These are phyloP conservation scores for Plantago lanceolata DNA, from an alignment of 305 asterid genomes.

Conservation along the genomic window DNA sequence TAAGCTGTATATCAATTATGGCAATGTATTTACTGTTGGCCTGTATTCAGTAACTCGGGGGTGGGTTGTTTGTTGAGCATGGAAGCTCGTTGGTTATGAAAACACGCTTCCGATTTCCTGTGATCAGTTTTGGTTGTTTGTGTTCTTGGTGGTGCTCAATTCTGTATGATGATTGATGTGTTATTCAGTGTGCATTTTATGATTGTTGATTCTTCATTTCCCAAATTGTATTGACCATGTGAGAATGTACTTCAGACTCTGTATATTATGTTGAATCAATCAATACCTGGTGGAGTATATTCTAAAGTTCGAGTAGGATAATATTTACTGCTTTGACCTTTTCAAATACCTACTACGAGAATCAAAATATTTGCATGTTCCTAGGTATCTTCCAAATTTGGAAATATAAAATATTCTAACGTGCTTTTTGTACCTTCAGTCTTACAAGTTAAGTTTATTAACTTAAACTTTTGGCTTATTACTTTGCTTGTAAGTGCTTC, in stretches of 20 bases:
- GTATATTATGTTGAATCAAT: slow-evolving; percentile 8
- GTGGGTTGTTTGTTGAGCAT: slow-evolving; percentile 26
- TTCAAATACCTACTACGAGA: too few relatives aligned
- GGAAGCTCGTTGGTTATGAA: slow-evolving; percentile 20
- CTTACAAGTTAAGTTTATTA: too few relatives aligned
- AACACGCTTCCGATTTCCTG: slow-evolving; percentile 5
- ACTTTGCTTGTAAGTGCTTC: too few relatives aligned
- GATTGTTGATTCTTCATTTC: background rate
- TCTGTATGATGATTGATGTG: slow-evolving; percentile 21
- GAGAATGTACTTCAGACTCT: slow-evolving; percentile 11
- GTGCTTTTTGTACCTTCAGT: too few relatives aligned
- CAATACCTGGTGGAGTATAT: background rate
- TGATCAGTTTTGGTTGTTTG: slow-evolving; percentile 21
- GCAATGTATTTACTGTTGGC: slow-evolving; percentile 18
- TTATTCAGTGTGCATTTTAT: slow-evolving; percentile 22
- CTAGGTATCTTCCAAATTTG: too few relatives aligned
- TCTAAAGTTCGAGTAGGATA: too few relatives aligned
- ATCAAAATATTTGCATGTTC: too few relatives aligned
- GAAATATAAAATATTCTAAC: too few relatives aligned
- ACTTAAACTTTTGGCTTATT: too few relatives aligned
- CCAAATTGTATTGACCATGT: background rate
- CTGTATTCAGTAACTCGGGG: slow-evolving; percentile 18
- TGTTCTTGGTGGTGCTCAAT: slow-evolving; percentile 5
- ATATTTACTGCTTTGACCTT: too few relatives aligned
- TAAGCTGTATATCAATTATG: slow-evolving; percentile 22